Conservation (phyloP, 331 rosid genomes). For the Pyracantha coccinea region DNA sequence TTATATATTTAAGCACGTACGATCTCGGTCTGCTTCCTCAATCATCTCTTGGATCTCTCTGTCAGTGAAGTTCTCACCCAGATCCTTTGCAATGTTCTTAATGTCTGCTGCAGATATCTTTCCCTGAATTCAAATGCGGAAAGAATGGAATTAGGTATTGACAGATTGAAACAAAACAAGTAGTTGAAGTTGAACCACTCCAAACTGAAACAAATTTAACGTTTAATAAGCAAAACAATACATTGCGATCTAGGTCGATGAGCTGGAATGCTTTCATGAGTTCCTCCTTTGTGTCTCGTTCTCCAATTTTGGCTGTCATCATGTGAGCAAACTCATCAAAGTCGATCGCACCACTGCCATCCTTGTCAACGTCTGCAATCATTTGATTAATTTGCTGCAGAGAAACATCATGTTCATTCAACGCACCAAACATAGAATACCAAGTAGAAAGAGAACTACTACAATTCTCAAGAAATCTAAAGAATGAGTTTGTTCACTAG, state of each 20-base stretch:
- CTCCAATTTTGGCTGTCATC: constrained; percentile 98
- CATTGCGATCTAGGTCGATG: constrained; percentile 76
- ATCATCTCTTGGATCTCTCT: constrained; percentile 80
- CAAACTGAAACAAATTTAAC: neutral
- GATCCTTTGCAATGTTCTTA: constrained; percentile 66
- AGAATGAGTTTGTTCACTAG: neutral
- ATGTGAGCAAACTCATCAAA: constrained; percentile 85
- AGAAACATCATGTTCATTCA: constrained; percentile 6
- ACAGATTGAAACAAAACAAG: neutral
- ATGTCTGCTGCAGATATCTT: constrained; percentile 77
- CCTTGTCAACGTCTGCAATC: constrained; percentile 98
- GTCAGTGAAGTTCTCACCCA: constrained; percentile 70
- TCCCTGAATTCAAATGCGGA: constrained; percentile 40
- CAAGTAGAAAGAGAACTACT: neutral
- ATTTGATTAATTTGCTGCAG: constrained; percentile 86
- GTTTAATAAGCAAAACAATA: constrained; percentile 13
- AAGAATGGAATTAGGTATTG: neutral
- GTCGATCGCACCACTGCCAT: constrained; percentile 95
- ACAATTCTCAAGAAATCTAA: neutral
- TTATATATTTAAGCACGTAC: constrained; percentile 33
- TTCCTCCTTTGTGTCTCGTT: constrained; percentile 90
- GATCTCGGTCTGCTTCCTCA: constrained; percentile 77
- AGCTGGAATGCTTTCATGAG: constrained; percentile 87
- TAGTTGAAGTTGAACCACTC: neutral
- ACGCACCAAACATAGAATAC: neutral